These are phyloP conservation scores for Colletotrichum kahawae DNA, from an alignment of 2,329 filamentous ascomycete genomes.

Conservation along the genomic window DNA sequence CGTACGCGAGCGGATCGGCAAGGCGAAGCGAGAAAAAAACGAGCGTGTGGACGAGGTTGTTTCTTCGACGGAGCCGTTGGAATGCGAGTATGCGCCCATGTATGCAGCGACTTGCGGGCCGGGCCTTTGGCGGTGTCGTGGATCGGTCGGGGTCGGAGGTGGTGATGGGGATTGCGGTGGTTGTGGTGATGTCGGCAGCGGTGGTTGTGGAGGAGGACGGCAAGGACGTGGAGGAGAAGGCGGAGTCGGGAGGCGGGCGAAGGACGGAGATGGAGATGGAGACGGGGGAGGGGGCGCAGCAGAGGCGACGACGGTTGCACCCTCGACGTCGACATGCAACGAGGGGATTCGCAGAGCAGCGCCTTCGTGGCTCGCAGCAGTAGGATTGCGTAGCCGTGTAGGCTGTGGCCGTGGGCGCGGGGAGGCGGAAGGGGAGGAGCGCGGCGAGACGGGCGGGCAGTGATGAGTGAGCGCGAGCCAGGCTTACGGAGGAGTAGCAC, in stretches of 20 bases:
- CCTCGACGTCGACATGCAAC: conserved; percentile 17
- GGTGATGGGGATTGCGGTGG: conserved; percentile 27
- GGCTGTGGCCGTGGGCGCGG: background rate
- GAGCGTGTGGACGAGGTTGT: conserved; percentile 43
- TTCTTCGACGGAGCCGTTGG: conserved; percentile 44
- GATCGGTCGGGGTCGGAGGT: background rate
- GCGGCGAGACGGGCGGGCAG: background rate
- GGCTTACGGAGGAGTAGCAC: background rate
- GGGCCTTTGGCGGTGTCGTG: conserved; percentile 21
- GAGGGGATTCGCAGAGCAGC: conserved; percentile 15
- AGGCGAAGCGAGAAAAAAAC: conserved; percentile 58
- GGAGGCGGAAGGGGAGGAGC: background rate
- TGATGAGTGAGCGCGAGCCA: background rate
- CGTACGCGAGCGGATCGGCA: conserved; percentile 54
- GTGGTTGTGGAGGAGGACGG: conserved; percentile 23
- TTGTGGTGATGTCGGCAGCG: conserved; percentile 20
- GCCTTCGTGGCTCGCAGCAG: conserved; percentile 17
- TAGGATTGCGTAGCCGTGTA: background rate
- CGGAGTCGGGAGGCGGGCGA: conserved; percentile 21
- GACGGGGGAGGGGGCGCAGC: conserved; percentile 25
- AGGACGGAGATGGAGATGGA: conserved; percentile 27
- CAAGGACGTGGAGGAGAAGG: conserved; percentile 26
- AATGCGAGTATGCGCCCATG: conserved; percentile 49
- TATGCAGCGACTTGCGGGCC: conserved; percentile 37
- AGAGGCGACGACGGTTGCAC: conserved; percentile 22